Evolutionary conservation across 495 filamentous ascomycete genomes (phyloP), one percentile per base, ranked within the genome.

Genomic region (Penicillium lagena): DNA sequence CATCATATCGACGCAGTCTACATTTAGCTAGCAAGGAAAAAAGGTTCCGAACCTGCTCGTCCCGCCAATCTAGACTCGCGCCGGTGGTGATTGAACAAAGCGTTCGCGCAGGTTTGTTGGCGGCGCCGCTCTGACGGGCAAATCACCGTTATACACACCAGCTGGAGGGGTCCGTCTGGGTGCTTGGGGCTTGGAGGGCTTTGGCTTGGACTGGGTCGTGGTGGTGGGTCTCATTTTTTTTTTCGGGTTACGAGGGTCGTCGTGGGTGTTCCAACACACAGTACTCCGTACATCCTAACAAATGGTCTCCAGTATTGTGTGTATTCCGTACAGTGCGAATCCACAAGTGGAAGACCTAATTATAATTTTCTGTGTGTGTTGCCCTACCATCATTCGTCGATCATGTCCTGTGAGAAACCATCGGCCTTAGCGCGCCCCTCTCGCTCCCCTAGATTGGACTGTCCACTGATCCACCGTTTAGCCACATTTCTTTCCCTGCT

Each of bases 71-170:
- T 49, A 47, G 47, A 45, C 47, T 48, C 50, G 41, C 41, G 40
- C 7, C 27, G 45, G 17, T 40, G 39, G 45, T 55, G 55, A 50
- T 45, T 46, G 52, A 47, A 28, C 29, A 55, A 47, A 57, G 51
- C 48, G 43, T 37, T 48, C 48, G 50, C 58, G 57, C 55, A 51
- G 48, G 42, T 39, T 51, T 51, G 40, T 43, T 50, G 47, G 47
- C 54, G 49, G 40, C 55, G 43, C 47, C 46, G 40, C 17, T 38
- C 42, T 6, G 33, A 51, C 35, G 42, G 52, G 56, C 65, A 66
- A 66, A 68, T 68, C 63, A 66, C 53, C 51, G 48, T 54, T 58
- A 56, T 63, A 68, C 63, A 66, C 63, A 64, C 56, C 46, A 55
- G 54, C 55, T 39, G 46, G 54, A 2, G 22, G 22, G 22, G 22